These are phyloP conservation scores for Aphanomyces cochlioides DNA, from an alignment of 352 stramenopile genomes.

Conservation along the genomic window DNA sequence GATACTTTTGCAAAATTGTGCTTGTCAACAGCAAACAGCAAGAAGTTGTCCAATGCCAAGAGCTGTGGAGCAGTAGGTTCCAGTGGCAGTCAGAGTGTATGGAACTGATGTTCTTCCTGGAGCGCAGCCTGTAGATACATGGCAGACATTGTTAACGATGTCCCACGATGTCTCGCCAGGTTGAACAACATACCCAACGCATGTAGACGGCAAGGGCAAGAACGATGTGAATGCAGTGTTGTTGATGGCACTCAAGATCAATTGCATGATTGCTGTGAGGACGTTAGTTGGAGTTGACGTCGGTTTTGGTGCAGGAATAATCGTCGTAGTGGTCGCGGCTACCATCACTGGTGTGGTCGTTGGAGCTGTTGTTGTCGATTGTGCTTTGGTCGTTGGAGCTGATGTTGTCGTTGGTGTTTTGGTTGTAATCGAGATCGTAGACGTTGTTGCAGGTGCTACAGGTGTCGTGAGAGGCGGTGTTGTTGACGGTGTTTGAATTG, in stretches of 20 bases:
- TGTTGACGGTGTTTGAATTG: background rate
- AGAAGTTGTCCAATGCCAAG: slow-evolving; percentile 4
- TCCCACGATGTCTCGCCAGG: slow-evolving; percentile 2
- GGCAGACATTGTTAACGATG: slow-evolving; percentile 14
- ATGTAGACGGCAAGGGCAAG: background rate
- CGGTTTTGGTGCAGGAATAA: background rate
- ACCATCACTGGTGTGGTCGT: background rate
- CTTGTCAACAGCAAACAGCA: slow-evolving; percentile 1
- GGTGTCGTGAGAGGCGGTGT: background rate
- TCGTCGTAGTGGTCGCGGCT: background rate
- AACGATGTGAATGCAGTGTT: background rate
- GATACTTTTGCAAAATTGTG: background rate
- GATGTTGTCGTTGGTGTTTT: background rate
- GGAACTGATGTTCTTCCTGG: background rate
- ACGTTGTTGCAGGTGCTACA: too few species aligned
- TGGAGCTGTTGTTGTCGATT: background rate
- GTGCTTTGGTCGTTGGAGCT: background rate
- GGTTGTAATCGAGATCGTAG: too few species aligned
- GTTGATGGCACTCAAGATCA: background rate
- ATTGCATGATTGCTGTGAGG: background rate
- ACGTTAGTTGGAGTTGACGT: background rate
- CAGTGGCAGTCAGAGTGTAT: background rate
- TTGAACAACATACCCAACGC: background rate
- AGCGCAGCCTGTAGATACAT: background rate
- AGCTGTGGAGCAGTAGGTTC: background rate